Percentiles rank a stretch among this genome's conserved stretches.
Evolutionary conservation across 306 rosid genomes (phyloP).

Genomic region (Trifolium pratense): DNA sequence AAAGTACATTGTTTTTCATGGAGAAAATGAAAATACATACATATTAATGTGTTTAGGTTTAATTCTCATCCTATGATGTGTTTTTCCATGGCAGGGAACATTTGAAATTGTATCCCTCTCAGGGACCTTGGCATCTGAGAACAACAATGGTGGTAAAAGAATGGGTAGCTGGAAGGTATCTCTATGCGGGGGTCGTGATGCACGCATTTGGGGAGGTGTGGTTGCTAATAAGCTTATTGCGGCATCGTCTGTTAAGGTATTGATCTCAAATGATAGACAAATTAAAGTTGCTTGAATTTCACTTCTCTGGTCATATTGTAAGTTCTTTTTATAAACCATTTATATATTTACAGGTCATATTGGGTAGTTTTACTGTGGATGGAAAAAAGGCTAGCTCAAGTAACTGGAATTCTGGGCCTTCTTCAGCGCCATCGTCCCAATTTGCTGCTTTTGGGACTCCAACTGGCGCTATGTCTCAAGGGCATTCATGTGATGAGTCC

Average conservation of each 20-base stretch:
- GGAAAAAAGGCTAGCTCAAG: slow-evolving; percentile 59
- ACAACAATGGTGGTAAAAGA: slow-evolving; percentile 49
- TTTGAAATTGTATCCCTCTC: slow-evolving; percentile 74
- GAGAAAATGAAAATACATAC: not conserved
- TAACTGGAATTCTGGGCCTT: slow-evolving; percentile 51
- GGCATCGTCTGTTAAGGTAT: slow-evolving; percentile 76
- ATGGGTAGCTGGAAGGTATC: slow-evolving; percentile 56
- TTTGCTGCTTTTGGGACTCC: slow-evolving; percentile 58
- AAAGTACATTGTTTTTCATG: not conserved
- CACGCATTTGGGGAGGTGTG: slow-evolving; percentile 75
- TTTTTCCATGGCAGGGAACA: slow-evolving; percentile 61
- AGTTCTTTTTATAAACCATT: too few species aligned
- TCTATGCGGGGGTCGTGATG: slow-evolving; percentile 67
- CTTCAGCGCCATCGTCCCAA: slow-evolving; percentile 55
- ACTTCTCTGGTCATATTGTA: not conserved
- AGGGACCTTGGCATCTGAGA: slow-evolving; percentile 58
- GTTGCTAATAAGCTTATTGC: slow-evolving; percentile 77
- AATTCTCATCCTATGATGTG: slow-evolving; percentile 18
- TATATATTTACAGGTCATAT: slow-evolving; percentile 74
- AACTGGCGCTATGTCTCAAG: slow-evolving; percentile 66
- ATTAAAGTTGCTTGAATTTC: not conserved
- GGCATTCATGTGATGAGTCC: slow-evolving; percentile 68
- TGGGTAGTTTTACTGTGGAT: slow-evolving; percentile 70
- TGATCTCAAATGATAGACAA: slow-evolving; percentile 18
- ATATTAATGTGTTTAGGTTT: slow-evolving; percentile 2